Conservation (phyloP, 2,329 filamentous ascomycete genomes). For the Ophiocordyceps camponoti-saundersi region DNA sequence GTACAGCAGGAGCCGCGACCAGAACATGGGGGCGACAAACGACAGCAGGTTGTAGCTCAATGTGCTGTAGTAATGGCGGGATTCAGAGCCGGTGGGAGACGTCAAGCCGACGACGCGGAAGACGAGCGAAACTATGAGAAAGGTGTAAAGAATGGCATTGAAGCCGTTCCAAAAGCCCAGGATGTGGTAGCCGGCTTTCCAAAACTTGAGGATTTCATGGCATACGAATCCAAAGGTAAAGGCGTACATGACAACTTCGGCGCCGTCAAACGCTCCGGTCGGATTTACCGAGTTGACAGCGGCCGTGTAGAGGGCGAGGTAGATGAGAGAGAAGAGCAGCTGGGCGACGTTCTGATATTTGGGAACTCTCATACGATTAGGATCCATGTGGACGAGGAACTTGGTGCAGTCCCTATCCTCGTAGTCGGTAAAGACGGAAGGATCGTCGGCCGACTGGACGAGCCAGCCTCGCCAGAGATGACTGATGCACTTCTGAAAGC, state of each 20-base stretch:
- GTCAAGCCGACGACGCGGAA: slow-evolving; percentile 63
- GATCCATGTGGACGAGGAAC: slow-evolving; percentile 74
- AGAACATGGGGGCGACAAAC: slow-evolving; percentile 91
- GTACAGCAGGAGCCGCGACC: slow-evolving; percentile 81
- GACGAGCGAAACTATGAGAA: slow-evolving; percentile 64
- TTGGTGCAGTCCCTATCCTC: slow-evolving; percentile 60
- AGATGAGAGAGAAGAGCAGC: slow-evolving; percentile 68
- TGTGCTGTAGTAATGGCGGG: slow-evolving; percentile 49
- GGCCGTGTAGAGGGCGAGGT: slow-evolving; percentile 68
- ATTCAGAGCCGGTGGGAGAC: slow-evolving; percentile 27
- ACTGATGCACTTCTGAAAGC: slow-evolving; percentile 88
- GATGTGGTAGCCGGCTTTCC: slow-evolving; percentile 85
- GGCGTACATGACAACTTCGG: slow-evolving; percentile 72
- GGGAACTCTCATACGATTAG: slow-evolving; percentile 84
- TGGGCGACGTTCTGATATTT: slow-evolving; percentile 85
- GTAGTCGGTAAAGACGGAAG: slow-evolving; percentile 80
- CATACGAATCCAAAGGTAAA: slow-evolving; percentile 86
- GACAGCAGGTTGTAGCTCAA: slow-evolving; percentile 90
- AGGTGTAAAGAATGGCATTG: slow-evolving; percentile 65
- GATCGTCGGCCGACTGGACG: slow-evolving; percentile 86
- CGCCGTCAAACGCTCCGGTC: slow-evolving; percentile 63
- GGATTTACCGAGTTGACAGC: slow-evolving; percentile 92
- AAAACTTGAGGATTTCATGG: slow-evolving; percentile 77
- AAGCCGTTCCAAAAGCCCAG: slow-evolving; percentile 96
- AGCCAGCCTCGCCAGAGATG: slow-evolving; percentile 94